Percentiles rank a stretch among this genome's conserved stretches.
Evolutionary conservation across 208 protist species (phyloP).

Genomic region (Wallacemonas sp.): DNA sequence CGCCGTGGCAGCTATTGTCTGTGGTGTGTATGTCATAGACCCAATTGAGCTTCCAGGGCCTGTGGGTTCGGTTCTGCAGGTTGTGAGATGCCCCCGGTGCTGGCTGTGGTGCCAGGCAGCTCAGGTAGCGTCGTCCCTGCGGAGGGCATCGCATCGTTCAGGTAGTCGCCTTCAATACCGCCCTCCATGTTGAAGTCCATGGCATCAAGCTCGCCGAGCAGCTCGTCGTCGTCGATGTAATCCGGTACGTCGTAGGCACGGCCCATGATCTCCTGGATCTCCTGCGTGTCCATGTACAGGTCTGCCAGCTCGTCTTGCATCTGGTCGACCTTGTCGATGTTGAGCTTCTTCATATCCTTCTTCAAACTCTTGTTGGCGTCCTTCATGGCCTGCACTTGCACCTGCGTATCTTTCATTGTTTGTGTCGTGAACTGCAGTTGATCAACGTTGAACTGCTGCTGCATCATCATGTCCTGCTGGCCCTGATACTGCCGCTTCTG

Average conservation of each 20-base stretch:
- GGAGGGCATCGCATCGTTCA: slow-evolving; percentile 72
- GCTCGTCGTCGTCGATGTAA: slow-evolving; percentile 92
- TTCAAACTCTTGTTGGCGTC: slow-evolving; percentile 82
- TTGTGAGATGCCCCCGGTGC: slow-evolving; percentile 20
- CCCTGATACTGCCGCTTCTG: slow-evolving; percentile 93
- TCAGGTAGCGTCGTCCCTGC: slow-evolving; percentile 57
- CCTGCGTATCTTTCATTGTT: slow-evolving; percentile 89
- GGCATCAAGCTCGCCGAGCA: slow-evolving; percentile 87
- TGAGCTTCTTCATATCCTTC: slow-evolving; percentile 87
- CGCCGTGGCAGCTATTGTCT: too few relatives aligned
- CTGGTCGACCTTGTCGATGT: slow-evolving; percentile 79
- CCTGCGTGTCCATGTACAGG: slow-evolving; percentile 88
- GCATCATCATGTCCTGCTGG: slow-evolving; percentile 88
- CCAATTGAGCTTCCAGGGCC: slow-evolving; percentile 85
- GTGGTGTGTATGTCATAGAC: too few relatives aligned
- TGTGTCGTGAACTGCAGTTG: slow-evolving; percentile 91
- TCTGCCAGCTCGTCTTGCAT: slow-evolving; percentile 91
- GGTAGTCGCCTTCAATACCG: slow-evolving; percentile 40
- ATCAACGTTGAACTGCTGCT: slow-evolving; percentile 94
- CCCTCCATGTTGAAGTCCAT: slow-evolving; percentile 82
- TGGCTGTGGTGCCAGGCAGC: slow-evolving; percentile 20
- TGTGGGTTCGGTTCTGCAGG: slow-evolving; percentile 60
- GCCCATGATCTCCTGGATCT: slow-evolving; percentile 93
- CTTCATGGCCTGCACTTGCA: slow-evolving; percentile 88
- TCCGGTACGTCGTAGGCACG: slow-evolving; percentile 89